Evolutionary conservation across 73 alveolate genomes (phyloP).

Genomic region (Paramecium sonneborni): DNA sequence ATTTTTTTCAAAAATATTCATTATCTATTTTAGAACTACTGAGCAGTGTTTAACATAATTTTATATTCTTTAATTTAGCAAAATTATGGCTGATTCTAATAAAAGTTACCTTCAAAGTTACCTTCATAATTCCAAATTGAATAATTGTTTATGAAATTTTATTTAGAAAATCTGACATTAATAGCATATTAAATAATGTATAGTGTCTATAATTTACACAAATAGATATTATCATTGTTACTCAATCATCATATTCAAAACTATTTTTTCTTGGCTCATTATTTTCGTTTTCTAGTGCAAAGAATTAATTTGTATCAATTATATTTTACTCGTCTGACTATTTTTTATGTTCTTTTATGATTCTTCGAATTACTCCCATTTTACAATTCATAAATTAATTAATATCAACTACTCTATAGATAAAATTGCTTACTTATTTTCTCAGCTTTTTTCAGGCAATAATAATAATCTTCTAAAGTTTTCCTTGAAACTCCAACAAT

Average conservation of each 20-base stretch:
- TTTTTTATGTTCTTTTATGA: constrained; percentile 8
- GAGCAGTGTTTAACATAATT: too few relatives aligned
- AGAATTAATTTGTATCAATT: constrained; percentile 24
- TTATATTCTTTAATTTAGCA: too few relatives aligned
- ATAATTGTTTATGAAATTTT: too few relatives aligned
- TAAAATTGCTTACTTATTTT: constrained; percentile 13
- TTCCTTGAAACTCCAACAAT: constrained; percentile 60
- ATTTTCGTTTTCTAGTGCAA: constrained; percentile 14
- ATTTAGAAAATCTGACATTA: background rate
- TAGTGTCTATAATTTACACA: background rate
- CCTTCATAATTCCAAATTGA: too few relatives aligned
- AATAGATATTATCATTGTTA: background rate
- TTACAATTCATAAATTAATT: background rate
- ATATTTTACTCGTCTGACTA: background rate
- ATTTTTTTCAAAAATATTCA: too few relatives aligned
- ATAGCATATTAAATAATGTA: background rate
- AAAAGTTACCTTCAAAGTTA: too few relatives aligned
- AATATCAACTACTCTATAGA: background rate
- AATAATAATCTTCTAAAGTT: constrained; percentile 67
- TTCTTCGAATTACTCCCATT: constrained; percentile 40
- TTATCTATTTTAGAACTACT: too few relatives aligned
- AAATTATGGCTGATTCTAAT: too few relatives aligned
- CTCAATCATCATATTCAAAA: constrained; percentile 44
- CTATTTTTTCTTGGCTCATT: constrained; percentile 17
- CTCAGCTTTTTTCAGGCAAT: constrained; percentile 47